Evolutionary conservation across 2,329 filamentous ascomycete genomes (phyloP).

Genomic region (Pseudogymnoascus sp.): DNA sequence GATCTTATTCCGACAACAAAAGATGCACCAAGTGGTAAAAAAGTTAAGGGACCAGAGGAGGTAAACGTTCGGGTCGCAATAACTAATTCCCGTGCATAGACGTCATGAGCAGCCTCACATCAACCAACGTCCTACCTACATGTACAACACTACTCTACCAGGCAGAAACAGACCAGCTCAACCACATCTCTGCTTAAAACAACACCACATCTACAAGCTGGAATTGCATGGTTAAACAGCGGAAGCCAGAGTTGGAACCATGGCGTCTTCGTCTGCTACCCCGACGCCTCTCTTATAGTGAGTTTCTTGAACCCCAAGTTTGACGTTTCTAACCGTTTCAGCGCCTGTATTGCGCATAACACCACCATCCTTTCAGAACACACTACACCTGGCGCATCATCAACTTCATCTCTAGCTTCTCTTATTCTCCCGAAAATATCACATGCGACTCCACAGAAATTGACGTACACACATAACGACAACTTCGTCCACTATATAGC

Average conservation of each 20-base stretch:
- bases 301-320: conserved; percentile 25
- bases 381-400: conserved; percentile 73
- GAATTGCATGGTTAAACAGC: background rate
- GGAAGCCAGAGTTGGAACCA: conserved; percentile 28
- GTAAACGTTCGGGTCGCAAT: background rate
- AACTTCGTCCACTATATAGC: conserved; percentile 95
- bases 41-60: background rate
- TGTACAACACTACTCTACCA: background rate
- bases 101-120: conserved; percentile 2
- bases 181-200: background rate
- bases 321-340: conserved; percentile 30
- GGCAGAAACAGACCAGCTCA: background rate
- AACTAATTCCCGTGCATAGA: background rate
- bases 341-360: conserved; percentile 89
- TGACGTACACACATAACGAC: conserved; percentile 86
- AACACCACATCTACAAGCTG: background rate
- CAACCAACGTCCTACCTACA: background rate
- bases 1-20: background rate
- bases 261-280: conserved; percentile 64
- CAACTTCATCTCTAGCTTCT: conserved; percentile 80
- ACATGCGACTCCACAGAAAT: conserved; percentile 72
- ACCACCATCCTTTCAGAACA: conserved; percentile 91
- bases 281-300: conserved; percentile 68
- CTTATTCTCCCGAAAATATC: conserved; percentile 92
- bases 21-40: background rate